Base-by-base conservation (phyloP, 1,284 basidiomycete species). In the Moniliella sp. region DNA sequence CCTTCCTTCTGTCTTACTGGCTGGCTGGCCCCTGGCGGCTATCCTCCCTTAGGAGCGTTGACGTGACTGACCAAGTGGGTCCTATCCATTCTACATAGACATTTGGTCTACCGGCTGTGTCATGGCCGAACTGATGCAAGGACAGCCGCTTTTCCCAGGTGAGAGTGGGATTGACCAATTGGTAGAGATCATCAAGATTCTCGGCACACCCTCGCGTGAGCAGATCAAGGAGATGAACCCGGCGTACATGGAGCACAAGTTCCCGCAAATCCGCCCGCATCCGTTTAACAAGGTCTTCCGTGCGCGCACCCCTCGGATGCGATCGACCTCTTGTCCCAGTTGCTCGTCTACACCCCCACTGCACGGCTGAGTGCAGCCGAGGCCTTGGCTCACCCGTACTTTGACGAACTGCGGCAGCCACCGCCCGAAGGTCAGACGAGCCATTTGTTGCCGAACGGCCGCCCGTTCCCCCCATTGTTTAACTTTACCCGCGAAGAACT, bases 151-250 rank as follows among this genome's bases (percentile, higher is more conserved):
- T 36, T 99, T 99, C 73, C 88, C 88, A 2, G 88, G 88, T 45
- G 91, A 99, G 67, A 88, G 82, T 54, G 88, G 88, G 28, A 99
- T 99, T 57, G 88, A 99, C 66, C 88, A 99, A 67, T 65, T 99
- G 50, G 88, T 99, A 31, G 88, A 99, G 67, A 99, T 99, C 57
- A 99, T 99, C 76, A 99, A 99, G 66, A 84, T 99, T 27, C 73
- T 99, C 40, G 88, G 88, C 13, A 99, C 91, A 13, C 88, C 88
- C 0, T 86, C 88, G 37, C 70, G 88, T 49, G 91, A n/a, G 62
- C 91, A 99, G 65, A 99, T 99, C 73, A 94, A 94, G 76, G 97
- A 91, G 48, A 99, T 99, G 88, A 99, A 99, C 66, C n/a, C 88
- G 31, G 62, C 69, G 61, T 99, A 99, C 67, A 97, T 97, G 91